A percentile compares a stretch with the other conserved stretches of the same genome.
Evolutionary conservation across 1,139 yeast genomes (phyloP).

Genomic region (Martiniozyma asiatica): DNA sequence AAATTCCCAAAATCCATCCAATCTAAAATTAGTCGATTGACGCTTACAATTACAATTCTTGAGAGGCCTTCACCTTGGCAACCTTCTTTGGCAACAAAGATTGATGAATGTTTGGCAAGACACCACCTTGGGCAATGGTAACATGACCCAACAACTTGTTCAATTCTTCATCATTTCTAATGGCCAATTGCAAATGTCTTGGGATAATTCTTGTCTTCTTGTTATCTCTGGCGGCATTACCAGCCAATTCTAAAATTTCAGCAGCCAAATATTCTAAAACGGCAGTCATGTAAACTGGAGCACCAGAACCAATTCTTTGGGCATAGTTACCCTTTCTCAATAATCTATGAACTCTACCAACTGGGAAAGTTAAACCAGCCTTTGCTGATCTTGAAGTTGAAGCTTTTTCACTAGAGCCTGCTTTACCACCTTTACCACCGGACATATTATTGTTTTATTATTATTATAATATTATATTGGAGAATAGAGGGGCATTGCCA

Average conservation of each 20-base stretch:
- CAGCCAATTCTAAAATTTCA: constrained; percentile 96
- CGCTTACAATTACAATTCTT: constrained; percentile 63
- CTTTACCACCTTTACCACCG: constrained; percentile 98
- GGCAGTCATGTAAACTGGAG: constrained; percentile 94
- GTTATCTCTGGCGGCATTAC: constrained; percentile 97
- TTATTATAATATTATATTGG: too few relatives aligned
- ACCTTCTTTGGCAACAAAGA: constrained; percentile 93
- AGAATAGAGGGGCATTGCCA: too few relatives aligned
- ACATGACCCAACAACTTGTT: constrained; percentile 96
- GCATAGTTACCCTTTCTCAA: constrained; percentile 98
- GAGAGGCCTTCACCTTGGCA: constrained; percentile 72
- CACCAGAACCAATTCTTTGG: constrained; percentile 98
- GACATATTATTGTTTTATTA: constrained; percentile 42
- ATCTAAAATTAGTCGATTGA: too few relatives aligned
- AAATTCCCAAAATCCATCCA: too few relatives aligned
- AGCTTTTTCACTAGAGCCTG: constrained; percentile 85
- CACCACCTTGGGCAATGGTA: constrained; percentile 99
- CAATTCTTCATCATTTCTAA: constrained; percentile 97
- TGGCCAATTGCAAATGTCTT: constrained; percentile 95
- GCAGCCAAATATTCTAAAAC: constrained; percentile 96
- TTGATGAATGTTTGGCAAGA: constrained; percentile 94
- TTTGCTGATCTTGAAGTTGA: constrained; percentile 96
- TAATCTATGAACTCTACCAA: constrained; percentile 97
- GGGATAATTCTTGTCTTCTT: constrained; percentile 98
- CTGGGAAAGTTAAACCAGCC: constrained; percentile 99